Evolutionary conservation across 176 grass and related monocot species (phyloP), one percentile per base, ranked within the genome.

Genomic region (Thalia dealbata): DNA sequence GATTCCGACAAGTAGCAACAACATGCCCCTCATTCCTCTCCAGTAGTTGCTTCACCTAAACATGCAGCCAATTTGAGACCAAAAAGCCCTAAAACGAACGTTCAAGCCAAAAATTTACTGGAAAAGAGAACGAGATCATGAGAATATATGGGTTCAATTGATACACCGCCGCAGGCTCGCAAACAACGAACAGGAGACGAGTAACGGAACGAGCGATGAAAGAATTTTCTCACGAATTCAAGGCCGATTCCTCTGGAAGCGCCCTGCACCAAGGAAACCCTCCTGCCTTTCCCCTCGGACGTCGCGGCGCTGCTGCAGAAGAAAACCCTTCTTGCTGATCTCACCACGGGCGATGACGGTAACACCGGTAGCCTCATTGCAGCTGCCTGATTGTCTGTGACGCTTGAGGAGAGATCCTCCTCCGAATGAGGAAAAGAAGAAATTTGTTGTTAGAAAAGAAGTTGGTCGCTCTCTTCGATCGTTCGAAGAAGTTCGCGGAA

Each of bases 181-280:
- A 32, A 32, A 28, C 28, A 32, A 65, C 32, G 30, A 18, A 18
- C 14, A 32, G 28, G 16, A 65, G 16, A 77, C 66, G 19, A 73
- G 67, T 21, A 68, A 18, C 21, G 52, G 6, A 9, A 50, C 32
- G 32, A 38, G 32, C 1, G 32, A 38, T 38, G 59, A 65, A 14
- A 30, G 14, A 19, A 46, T 50, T 11, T 14, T 73, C 89, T 86
- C 72, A 97, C 93, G 50, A 97, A 90, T 84, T 97, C 87, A 51
- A 92, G 93, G 48, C 87, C 89, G 76, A 97, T 90, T 67, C 93
- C 89, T 59, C 89, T 79, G 6, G 93, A 92, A 43, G 89, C 85
- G 81, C 89, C 85, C 80, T 92, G 93, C 79, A 97, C 89, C 93
- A 97, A 86, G 74, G 89, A 84, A 77, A 97, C 84, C 67, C 82